Conservation (phyloP, 1,139 yeast genomes). For the Eremothecium sinecaudum region DNA sequence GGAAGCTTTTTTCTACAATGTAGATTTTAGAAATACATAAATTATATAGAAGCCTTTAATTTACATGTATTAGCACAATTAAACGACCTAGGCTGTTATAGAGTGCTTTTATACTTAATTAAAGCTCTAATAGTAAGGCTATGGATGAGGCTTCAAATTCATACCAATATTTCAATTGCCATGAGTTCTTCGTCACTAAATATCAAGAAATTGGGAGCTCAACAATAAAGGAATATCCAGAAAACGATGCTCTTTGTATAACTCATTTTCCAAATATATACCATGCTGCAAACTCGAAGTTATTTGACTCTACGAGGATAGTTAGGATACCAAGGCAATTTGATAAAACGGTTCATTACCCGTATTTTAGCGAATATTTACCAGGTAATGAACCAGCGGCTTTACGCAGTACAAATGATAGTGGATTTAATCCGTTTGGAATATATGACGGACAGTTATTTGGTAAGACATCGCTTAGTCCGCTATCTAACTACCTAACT, state of each 20-base stretch:
- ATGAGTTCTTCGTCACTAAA: constrained; percentile 42
- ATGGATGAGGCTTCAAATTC: too few relatives aligned
- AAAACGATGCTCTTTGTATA: constrained; percentile 36
- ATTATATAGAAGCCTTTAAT: too few relatives aligned
- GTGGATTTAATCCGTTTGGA: constrained; percentile 35
- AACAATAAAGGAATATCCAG: constrained; percentile 19
- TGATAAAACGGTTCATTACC: constrained; percentile 33
- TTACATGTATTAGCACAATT: too few relatives aligned
- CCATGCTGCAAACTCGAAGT: constrained; percentile 28
- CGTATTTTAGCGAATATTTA: constrained; percentile 46
- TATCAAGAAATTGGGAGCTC: constrained; percentile 25
- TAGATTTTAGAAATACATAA: too few relatives aligned
- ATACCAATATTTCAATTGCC: constrained; percentile 67
- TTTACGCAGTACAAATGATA: constrained; percentile 25
- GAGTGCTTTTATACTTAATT: too few relatives aligned
- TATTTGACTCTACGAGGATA: constrained; percentile 40
- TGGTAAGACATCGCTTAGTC: constrained; percentile 48
- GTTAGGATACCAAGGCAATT: constrained; percentile 55
- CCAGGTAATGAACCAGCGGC: constrained; percentile 73
- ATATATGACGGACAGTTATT: constrained; percentile 35
- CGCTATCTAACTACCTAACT: constrained; percentile 39
- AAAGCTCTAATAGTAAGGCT: too few relatives aligned
- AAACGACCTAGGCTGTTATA: too few relatives aligned
- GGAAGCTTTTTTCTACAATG: too few relatives aligned
- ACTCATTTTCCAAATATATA: constrained; percentile 61